Base-by-base conservation (phyloP, 495 filamentous ascomycete genomes). In the Hypoxylon crocopeplum region DNA sequence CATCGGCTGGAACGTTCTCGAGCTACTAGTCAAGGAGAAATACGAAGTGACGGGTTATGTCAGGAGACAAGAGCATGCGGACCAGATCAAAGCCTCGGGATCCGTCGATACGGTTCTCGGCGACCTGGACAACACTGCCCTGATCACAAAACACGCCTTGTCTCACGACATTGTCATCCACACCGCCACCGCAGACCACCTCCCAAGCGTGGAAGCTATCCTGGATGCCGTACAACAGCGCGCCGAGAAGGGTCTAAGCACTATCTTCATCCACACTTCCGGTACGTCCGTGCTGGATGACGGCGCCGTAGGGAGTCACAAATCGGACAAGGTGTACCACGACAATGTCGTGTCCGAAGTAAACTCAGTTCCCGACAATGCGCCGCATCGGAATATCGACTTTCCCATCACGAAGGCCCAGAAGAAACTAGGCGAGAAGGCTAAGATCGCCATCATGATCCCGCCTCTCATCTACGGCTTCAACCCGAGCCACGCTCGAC, bases 381-480 rank as follows among this genome's bases (percentile, higher is more conserved):
- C 76, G 5, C 59, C 73, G 0, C 78, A 79, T 56, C 74, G 77
- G 5, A 34, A 57, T 7, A 67, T 79, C 10, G 76, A 80, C 37
- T 63, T 79, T 2, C 45, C 69, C 6, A 79, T 79, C 39, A 17
- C 77, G 27, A 55, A 58, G 7, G 68, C 60, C 6, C 44, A 54
- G 12, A 62, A 69, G 20, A 62, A 71, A 24, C 57, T 79, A 0
- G 66, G 61, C 0, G 55, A 62, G 12, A 61, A 67, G 16, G 74
- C 77, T 15, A 85, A 83, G 65, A 86, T 85, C 0, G 89, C 89
- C 2, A 84, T 94, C 66, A 79, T 94, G 25, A 89, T 84, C 59
- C 88, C 91, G 10, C 88, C 90, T 1, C 82, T 79, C 0, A 93
- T 94, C 64, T 93, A 92, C 65, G 90, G 89, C 3, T 49, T 72